phyloP scores from a whole-genome alignment of 768 basidiomycete species.

The Hericium coralloides region DNA sequence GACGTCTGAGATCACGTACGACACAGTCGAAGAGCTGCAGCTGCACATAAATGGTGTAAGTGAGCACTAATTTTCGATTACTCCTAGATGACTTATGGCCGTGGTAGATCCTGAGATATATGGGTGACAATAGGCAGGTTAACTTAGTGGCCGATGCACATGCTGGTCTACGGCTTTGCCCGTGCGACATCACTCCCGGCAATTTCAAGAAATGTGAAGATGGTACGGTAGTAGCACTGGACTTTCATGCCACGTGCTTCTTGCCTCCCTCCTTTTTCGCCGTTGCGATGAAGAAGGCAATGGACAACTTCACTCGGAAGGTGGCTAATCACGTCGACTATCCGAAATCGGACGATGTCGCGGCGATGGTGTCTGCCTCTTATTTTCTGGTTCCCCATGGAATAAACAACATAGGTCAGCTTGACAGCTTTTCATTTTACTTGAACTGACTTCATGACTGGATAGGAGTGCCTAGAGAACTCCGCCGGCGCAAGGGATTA shows the following conservation, averaged over 20 bases:
- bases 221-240: neutral
- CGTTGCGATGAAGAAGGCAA: neutral
- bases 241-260: neutral
- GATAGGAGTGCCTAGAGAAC: neutral
- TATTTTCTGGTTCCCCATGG: neutral
- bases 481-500: neutral
- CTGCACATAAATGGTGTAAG: conserved; percentile 11
- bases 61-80: neutral
- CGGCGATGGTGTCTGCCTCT: neutral
- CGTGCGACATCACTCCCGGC: neutral
- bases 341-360: neutral
- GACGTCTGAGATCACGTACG: conserved; percentile 1
- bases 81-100: neutral
- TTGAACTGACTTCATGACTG: neutral
- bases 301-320: neutral
- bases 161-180: neutral
- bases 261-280: conserved; percentile 1
- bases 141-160: neutral
- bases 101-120: neutral
- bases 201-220: conserved; percentile 2
- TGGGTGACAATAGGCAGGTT: neutral
- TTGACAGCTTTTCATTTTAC: neutral
- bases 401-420: neutral
- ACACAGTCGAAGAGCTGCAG: conserved; percentile 10
- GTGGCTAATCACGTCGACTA: neutral